Evolutionary conservation across 441 rosid species (phyloP).

Genomic region (Omphalea diandra): DNA sequence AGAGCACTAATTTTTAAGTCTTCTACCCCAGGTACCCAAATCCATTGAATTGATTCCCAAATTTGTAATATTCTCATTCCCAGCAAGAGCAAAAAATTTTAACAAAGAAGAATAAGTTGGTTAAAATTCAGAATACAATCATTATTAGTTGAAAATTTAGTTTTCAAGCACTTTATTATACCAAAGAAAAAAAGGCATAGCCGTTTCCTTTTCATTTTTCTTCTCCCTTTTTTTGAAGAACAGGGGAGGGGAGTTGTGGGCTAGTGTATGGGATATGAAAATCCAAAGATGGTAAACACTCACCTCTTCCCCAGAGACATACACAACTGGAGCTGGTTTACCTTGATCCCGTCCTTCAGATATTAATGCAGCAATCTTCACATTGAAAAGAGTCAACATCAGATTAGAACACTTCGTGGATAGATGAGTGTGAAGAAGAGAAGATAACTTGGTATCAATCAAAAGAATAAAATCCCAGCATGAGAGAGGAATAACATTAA

Average conservation of each 20-base stretch:
- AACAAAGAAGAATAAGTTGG: neutral
- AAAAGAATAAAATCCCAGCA: neutral
- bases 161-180: neutral
- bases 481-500: conserved; percentile 2
- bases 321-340: conserved; percentile 67
- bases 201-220: neutral
- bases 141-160: neutral
- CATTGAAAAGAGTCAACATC: conserved; percentile 32
- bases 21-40: neutral
- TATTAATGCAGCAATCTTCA: conserved; percentile 73
- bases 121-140: neutral
- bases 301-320: conserved; percentile 98
- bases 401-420: conserved; percentile 19
- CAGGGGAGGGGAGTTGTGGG: neutral
- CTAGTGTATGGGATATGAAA: neutral
- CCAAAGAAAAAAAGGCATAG: neutral
- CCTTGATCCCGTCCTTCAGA: conserved; percentile 53
- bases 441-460: neutral
- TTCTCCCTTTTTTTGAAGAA: neutral
- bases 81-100: neutral
- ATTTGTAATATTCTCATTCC: neutral
- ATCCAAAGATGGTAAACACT: conserved; percentile 17
- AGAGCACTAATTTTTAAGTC: neutral
- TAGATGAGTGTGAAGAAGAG: neutral
- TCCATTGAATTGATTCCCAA: neutral